Conservation (phyloP, 768 basidiomycete species). For the Mycena venus region DNA sequence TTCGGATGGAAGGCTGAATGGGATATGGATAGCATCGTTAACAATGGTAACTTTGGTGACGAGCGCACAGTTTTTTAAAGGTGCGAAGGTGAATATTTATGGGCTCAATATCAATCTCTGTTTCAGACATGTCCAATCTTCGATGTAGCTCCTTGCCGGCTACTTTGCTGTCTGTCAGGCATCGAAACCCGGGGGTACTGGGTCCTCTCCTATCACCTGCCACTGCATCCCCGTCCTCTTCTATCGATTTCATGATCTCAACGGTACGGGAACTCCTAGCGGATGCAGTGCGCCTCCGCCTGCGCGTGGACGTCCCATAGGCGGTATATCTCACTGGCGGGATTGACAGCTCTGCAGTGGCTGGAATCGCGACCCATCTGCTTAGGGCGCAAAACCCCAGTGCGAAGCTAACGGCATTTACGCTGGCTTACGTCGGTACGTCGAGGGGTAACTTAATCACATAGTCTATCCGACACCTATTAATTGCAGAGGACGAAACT, state of each 20-base stretch:
- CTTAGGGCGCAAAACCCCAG: slow-evolving; percentile 26
- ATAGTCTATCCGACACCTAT: neutral
- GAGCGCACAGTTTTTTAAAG: slow-evolving; percentile 32
- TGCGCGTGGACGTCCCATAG: slow-evolving; percentile 30
- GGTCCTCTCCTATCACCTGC: slow-evolving; percentile 24
- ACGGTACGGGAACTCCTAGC: slow-evolving; percentile 14
- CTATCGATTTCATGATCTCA: slow-evolving; percentile 20
- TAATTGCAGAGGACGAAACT: slow-evolving; percentile 5
- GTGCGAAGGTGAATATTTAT: slow-evolving; percentile 14
- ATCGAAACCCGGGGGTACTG: slow-evolving; percentile 25
- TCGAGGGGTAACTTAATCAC: neutral
- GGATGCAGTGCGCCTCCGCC: slow-evolving; percentile 28
- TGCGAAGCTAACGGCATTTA: slow-evolving; percentile 28
- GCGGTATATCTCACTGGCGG: slow-evolving; percentile 35
- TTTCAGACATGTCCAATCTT: neutral
- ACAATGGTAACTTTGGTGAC: slow-evolving; percentile 16
- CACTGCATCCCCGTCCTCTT: neutral
- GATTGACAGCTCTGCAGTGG: slow-evolving; percentile 29
- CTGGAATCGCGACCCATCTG: slow-evolving; percentile 27
- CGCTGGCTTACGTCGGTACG: slow-evolving; percentile 27
- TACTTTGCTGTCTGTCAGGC: slow-evolving; percentile 11
- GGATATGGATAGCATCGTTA: slow-evolving; percentile 31
- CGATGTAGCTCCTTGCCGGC: neutral
- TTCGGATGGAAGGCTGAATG: slow-evolving; percentile 36
- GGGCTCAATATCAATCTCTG: neutral